Percentiles rank a stretch among this genome's conserved stretches.
Conservation (phyloP, 225 moss, liverwort and hornwort genomes). For the Straminergon stramineum region DNA sequence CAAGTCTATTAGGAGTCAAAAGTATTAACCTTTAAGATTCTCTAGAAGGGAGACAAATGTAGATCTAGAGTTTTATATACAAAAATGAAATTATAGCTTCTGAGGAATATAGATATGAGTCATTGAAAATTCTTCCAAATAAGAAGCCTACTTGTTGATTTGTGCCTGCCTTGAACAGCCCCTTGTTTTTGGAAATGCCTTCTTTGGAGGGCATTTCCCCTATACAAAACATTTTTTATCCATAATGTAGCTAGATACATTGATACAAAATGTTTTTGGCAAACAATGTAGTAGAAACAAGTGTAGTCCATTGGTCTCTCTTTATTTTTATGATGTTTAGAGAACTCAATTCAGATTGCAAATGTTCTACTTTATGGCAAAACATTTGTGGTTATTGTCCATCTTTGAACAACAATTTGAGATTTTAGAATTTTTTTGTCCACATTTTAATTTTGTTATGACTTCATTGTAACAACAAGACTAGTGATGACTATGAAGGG, state of each 20-base stretch:
- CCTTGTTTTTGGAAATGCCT: not conserved
- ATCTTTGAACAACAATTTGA: not conserved
- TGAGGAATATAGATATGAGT: not conserved
- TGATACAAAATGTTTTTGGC: not conserved
- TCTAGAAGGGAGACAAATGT: too few relatives aligned
- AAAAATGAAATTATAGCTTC: not conserved
- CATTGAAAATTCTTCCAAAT: accelerated
- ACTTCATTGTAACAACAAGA: too few relatives aligned
- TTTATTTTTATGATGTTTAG: not conserved
- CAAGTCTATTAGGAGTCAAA: not conserved
- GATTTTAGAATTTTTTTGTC: not conserved
- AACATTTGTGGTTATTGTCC: not conserved
- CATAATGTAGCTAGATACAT: accelerated
- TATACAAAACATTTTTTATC: not conserved
- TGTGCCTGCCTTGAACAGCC: accelerated
- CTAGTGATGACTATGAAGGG: too few relatives aligned
- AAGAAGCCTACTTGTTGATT: accelerated
- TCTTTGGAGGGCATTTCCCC: not conserved
- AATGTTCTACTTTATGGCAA: not conserved
- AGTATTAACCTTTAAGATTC: not conserved
- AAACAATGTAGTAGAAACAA: not conserved
- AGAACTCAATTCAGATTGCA: not conserved
- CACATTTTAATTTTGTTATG: not conserved
- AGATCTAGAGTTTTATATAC: not conserved
- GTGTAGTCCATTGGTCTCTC: not conserved